Evolutionary conservation across 2,329 filamentous ascomycete genomes (phyloP).

Genomic region (Fusarium domesticum): DNA sequence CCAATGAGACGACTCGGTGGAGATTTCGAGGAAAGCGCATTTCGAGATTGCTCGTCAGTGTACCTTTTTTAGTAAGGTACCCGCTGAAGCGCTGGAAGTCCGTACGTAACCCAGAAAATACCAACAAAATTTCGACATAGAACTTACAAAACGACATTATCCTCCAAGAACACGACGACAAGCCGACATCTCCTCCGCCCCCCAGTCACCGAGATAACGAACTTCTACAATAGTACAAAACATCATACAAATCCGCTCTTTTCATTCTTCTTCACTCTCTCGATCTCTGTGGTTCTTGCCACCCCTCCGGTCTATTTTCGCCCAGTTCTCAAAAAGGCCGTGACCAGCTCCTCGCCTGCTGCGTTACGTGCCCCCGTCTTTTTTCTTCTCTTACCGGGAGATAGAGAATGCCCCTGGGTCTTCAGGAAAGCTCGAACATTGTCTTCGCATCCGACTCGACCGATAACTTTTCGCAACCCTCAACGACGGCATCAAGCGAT

Average conservation of each 20-base stretch:
- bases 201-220: not conserved
- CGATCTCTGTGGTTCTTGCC: conserved; percentile 6
- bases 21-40: too few species aligned
- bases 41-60: too few species aligned
- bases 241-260: not conserved
- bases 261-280: conserved; percentile 2
- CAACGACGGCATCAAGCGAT: conserved; percentile 20
- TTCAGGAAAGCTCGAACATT: conserved; percentile 23
- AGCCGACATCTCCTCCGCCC: not conserved
- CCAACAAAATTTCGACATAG: not conserved
- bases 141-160: not conserved
- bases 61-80: too few species aligned
- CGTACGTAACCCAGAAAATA: too few species aligned
- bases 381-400: conserved; percentile 6
- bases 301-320: conserved; percentile 8
- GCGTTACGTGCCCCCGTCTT: conserved; percentile 11
- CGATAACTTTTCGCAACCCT: conserved; percentile 14
- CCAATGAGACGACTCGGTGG: too few species aligned
- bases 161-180: not conserved
- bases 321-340: conserved; percentile 10
- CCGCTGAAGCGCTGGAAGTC: too few species aligned
- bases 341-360: conserved; percentile 12
- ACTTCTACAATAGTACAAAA: not conserved
- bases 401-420: conserved; percentile 27
- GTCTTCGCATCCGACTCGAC: conserved; percentile 20